Base-by-base conservation (phyloP, 1,284 basidiomycete species). In the Vanrija sp. region DNA sequence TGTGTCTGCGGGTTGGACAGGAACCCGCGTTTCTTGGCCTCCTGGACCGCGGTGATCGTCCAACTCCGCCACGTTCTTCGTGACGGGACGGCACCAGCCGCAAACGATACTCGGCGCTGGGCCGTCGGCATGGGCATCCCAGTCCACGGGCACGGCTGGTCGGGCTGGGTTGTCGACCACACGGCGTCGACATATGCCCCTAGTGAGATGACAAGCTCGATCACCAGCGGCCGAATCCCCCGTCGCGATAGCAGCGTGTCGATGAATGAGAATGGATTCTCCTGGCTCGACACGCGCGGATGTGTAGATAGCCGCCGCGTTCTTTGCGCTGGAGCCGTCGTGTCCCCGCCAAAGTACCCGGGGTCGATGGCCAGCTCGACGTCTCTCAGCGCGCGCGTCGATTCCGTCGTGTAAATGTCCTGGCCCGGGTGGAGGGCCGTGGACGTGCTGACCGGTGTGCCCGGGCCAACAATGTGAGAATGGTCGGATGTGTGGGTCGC, bases 311-410 rank as follows among this genome's bases (percentile, higher is more conserved):
- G 52, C 16, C 63, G 41, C 15, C 67, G 49, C 22, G 35, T 18
- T 18, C 42, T 41, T 2, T 25, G 10, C 2, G 23, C 9, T 4
- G 53, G 22, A 9, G 54, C 35, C 19, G 42, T 41, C 7, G 47
- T 12, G 2, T 48, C 38, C 6, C 38, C 45, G 24, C 56, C 62
- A 12, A 66, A 42, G 16, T 63, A 53, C 3, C 57, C 61, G 15
- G 68, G 64, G 42, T 72, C 72, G 9, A 73, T 50, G 0, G 72
- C 72, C n/a, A 73, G 55, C 41, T 73, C 72, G 23, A 72, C 70
- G 49, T 72, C 69, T 6, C 62, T 63, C 20, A 73, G 49, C 3
- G 62, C 67, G 16, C 65, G 54, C 15, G 71, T 60, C 2, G 67
- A 66, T 22, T 72, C 72, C 12, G 72, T 73, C 36, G 62, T 66